phyloP scores from a whole-genome alignment of 768 basidiomycete species.

The Termitomyces sp. region DNA sequence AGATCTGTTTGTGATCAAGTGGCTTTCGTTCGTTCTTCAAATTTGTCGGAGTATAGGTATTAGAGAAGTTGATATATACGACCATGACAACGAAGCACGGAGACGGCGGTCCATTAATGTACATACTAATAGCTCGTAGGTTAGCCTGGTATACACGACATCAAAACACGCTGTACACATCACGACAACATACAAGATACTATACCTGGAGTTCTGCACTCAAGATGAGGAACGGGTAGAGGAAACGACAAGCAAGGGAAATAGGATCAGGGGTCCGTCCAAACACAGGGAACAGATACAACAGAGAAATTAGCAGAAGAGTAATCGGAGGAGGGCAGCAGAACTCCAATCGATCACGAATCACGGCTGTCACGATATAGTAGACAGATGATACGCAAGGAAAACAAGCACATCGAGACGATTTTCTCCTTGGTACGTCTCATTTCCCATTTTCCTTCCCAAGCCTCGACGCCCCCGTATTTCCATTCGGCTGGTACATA shows the following conservation, averaged over 20 bases:
- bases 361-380: not conserved
- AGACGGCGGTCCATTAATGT: not conserved
- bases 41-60: no score
- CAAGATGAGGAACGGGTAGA: not conserved
- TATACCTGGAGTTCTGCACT: not conserved
- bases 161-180: not conserved
- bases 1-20: no score
- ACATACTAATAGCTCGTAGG: conserved; percentile 1
- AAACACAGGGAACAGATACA: not conserved
- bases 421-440: not conserved
- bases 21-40: no score
- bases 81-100: not conserved
- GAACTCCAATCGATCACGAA: not conserved
- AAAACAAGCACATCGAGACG: not conserved
- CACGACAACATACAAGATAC: not conserved
- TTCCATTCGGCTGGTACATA: conserved; percentile 44
- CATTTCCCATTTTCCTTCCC: conserved; percentile 30
- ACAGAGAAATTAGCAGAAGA: not conserved
- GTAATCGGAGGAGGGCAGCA: not conserved
- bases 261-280: not conserved
- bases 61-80: no score
- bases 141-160: not conserved
- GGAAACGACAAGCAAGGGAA: not conserved
- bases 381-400: not conserved
- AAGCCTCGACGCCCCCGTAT: conserved; percentile 16